Conservation (phyloP, 176 grass and related monocot genomes). For the Oryza meridionalis region DNA sequence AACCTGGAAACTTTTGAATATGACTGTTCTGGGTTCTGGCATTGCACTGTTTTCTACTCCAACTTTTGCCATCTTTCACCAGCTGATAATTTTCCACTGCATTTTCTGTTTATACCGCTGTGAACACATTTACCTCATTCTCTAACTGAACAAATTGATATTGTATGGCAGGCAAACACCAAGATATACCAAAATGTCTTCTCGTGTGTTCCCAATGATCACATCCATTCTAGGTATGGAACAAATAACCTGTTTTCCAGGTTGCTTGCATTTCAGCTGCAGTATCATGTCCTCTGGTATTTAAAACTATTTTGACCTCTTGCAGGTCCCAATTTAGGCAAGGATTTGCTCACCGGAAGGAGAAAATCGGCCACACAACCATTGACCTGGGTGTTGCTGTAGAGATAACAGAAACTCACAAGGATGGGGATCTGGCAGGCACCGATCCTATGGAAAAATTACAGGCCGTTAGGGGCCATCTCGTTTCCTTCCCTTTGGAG, state of each 20-base stretch:
- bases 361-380: constrained; percentile 68
- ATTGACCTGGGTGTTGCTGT: constrained; percentile 70
- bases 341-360: constrained; percentile 57
- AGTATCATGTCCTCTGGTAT: background rate
- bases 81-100: background rate
- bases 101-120: constrained; percentile 9
- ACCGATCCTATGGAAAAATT: constrained; percentile 50
- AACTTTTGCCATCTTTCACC: background rate
- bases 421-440: constrained; percentile 40
- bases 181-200: constrained; percentile 96
- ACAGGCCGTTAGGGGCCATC: constrained; percentile 56
- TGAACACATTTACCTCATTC: background rate
- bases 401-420: constrained; percentile 37
- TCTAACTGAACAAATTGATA: constrained; percentile 25
- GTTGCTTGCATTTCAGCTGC: background rate
- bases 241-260: background rate
- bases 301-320: constrained; percentile 7
- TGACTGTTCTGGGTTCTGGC: background rate
- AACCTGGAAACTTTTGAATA: background rate
- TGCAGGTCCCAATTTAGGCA: constrained; percentile 67
- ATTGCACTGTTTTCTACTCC: background rate
- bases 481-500: constrained; percentile 75
- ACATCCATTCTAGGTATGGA: constrained; percentile 89
- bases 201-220: constrained; percentile 88
- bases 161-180: constrained; percentile 72